phyloP scores from a whole-genome alignment of 2,329 filamentous ascomycete genomes.

The Apiospora sp. region DNA sequence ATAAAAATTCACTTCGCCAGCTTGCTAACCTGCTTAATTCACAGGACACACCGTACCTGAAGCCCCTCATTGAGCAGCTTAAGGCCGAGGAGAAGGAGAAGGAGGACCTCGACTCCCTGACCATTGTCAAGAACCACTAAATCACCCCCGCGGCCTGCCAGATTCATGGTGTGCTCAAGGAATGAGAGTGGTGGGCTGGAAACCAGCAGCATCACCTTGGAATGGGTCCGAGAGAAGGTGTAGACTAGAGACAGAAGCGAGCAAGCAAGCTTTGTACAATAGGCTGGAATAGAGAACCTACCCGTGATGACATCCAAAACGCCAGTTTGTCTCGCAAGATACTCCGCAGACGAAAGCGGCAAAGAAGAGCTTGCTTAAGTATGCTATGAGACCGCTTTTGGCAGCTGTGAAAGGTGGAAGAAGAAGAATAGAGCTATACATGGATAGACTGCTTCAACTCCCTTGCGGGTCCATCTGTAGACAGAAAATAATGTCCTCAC shows the following conservation, averaged over 20 bases:
- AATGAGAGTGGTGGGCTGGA: neutral
- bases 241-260: conserved; percentile 22
- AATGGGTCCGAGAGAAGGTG: conserved; percentile 18
- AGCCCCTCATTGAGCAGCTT: conserved; percentile 60
- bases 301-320: conserved; percentile 15
- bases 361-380: neutral
- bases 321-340: neutral
- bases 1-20: neutral
- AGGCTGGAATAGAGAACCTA: conserved; percentile 22
- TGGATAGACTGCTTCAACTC: neutral
- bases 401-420: neutral
- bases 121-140: conserved; percentile 42
- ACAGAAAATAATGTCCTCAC: neutral
- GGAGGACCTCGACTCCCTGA: conserved; percentile 51
- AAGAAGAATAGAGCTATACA: neutral
- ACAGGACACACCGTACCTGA: conserved; percentile 61
- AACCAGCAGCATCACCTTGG: conserved; percentile 1
- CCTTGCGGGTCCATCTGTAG: neutral
- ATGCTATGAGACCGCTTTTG: neutral
- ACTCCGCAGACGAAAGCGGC: neutral
- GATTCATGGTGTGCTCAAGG: neutral
- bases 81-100: conserved; percentile 57
- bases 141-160: neutral
- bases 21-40: conserved; percentile 26
- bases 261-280: conserved; percentile 24